Evolutionary conservation across 2,329 filamentous ascomycete species (phyloP).

Genomic region (Madurella mycetomatis): DNA sequence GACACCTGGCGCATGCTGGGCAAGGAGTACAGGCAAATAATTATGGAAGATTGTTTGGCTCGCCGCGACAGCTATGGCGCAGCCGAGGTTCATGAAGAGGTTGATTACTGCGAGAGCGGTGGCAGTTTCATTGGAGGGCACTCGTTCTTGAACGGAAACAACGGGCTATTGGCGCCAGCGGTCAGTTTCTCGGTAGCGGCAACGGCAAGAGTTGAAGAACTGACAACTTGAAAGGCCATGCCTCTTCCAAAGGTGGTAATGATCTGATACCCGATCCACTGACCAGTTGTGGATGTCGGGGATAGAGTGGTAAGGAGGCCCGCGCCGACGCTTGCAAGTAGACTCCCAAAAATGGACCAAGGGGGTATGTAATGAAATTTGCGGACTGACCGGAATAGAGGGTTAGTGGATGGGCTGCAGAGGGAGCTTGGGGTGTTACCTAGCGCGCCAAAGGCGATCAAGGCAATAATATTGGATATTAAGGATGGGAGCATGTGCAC

Average conservation of each 20-base stretch:
- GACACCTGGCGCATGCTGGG: background rate
- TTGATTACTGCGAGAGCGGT: background rate
- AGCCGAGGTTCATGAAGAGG: constrained; percentile 3
- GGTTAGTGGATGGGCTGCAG: background rate
- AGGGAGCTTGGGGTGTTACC: background rate
- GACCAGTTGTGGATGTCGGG: background rate
- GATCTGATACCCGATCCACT: constrained; percentile 2
- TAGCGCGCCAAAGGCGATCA: background rate
- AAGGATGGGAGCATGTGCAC: constrained; percentile 1
- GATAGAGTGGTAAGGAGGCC: background rate
- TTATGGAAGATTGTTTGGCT: background rate
- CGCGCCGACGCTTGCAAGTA: background rate
- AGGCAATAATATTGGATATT: background rate
- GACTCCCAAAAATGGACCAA: background rate
- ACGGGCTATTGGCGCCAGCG: background rate
- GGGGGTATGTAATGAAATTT: background rate
- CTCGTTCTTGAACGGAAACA: background rate
- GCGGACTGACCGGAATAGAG: background rate
- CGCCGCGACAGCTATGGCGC: background rate
- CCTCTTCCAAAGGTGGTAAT: background rate
- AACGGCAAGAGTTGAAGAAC: background rate
- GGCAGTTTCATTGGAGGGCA: background rate
- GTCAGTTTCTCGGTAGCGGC: too few relatives aligned
- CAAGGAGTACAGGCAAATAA: background rate
- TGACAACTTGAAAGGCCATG: background rate